A percentile compares a stretch with the other conserved stretches of the same genome.
Evolutionary conservation across 768 basidiomycete species (phyloP).

Genomic region (Asterophora parasitica): DNA sequence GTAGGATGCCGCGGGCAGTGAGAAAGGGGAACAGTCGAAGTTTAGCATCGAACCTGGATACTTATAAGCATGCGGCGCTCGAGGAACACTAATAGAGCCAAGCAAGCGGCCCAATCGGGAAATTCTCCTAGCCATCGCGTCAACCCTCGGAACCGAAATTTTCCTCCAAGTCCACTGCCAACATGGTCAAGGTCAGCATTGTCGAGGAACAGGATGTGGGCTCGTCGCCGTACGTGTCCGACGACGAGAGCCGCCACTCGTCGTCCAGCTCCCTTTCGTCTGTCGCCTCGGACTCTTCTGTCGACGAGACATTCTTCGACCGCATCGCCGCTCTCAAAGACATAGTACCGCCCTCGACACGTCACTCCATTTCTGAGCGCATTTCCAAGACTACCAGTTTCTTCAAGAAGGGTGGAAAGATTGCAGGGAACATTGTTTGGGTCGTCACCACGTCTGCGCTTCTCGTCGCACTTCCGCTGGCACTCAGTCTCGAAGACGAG

Average conservation of each 20-base stretch:
- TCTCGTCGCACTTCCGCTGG: constrained; percentile 89
- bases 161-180: constrained; percentile 19
- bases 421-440: constrained; percentile 90
- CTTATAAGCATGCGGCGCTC: constrained; percentile 34
- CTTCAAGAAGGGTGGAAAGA: constrained; percentile 61
- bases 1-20: constrained; percentile 14
- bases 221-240: constrained; percentile 68
- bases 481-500: constrained; percentile 93
- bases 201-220: constrained; percentile 75
- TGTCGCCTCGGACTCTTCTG: constrained; percentile 62
- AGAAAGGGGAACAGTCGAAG: constrained; percentile 17
- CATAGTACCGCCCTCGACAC: constrained; percentile 90
- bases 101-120: constrained; percentile 20
- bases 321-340: constrained; percentile 89
- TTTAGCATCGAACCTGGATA: constrained; percentile 23
- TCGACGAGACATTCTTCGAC: constrained; percentile 82
- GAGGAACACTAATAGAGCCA: constrained; percentile 25
- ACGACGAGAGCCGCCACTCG: constrained; percentile 68
- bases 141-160: constrained; percentile 23
- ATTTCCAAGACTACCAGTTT: constrained; percentile 57
- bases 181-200: constrained; percentile 93
- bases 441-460: constrained; percentile 90
- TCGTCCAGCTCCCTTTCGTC: constrained; percentile 77
- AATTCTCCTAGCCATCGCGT: constrained; percentile 14
- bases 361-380: constrained; percentile 65